phyloP scores from a whole-genome alignment of 2,329 filamentous ascomycete species.

The Aspergillus floridensis region DNA sequence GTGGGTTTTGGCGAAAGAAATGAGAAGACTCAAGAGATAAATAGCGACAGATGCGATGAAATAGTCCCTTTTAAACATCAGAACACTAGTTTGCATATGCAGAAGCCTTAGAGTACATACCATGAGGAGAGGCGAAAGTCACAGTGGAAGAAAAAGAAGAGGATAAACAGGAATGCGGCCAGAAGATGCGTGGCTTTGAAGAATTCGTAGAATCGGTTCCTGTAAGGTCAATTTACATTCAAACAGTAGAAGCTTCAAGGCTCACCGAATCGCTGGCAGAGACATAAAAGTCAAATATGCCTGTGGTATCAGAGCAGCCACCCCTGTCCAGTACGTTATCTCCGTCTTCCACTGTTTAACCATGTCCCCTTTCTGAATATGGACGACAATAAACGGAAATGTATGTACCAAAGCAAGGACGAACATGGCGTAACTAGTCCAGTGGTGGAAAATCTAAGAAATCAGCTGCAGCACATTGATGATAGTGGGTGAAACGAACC shows the following conservation, averaged over 20 bases:
- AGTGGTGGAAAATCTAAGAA: constrained; percentile 48
- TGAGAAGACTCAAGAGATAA: constrained; percentile 50
- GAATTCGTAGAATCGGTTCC: constrained; percentile 58
- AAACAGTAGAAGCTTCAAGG: background rate
- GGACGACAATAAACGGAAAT: constrained; percentile 58
- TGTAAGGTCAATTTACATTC: constrained; percentile 20
- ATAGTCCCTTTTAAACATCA: constrained; percentile 50
- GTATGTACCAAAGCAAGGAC: constrained; percentile 57
- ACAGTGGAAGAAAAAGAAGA: constrained; percentile 63
- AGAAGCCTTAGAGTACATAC: constrained; percentile 26
- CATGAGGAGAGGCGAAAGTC: constrained; percentile 55
- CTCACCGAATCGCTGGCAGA: constrained; percentile 42
- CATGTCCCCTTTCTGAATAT: constrained; percentile 51
- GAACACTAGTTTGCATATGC: too few species aligned
- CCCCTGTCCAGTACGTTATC: constrained; percentile 56
- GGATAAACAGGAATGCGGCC: constrained; percentile 53
- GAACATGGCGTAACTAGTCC: constrained; percentile 57
- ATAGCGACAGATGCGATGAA: constrained; percentile 57
- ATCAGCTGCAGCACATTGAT: background rate
- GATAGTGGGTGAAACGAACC: constrained; percentile 19
- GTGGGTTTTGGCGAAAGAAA: constrained; percentile 47
- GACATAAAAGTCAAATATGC: constrained; percentile 57
- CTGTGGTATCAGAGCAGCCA: constrained; percentile 54
- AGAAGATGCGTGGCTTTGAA: constrained; percentile 59
- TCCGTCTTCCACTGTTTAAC: constrained; percentile 45